Evolutionary conservation across 2,329 filamentous ascomycete genomes (phyloP), one percentile per base, ranked within the genome.

Genomic region (Microdochium paspali): DNA sequence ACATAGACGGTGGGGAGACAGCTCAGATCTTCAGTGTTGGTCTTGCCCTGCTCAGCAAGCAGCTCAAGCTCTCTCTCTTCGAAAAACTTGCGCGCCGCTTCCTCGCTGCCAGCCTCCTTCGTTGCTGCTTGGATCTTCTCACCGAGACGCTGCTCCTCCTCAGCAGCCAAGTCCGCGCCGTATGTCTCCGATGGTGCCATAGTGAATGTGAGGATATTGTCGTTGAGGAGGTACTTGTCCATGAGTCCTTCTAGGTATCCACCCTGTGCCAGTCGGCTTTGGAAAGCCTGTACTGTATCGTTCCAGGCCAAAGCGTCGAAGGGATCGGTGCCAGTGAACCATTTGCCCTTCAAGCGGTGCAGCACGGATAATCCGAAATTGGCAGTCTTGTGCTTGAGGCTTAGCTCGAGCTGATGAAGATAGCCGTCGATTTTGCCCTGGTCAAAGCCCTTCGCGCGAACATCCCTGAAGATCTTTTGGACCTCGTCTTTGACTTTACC

Each of bases 321-420:
- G 0, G 93, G 91, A 62, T 97, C 88, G 3, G 90, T 82, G 4
- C 91, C 93, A 49, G 93, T 94, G 67, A 98, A 97, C 93, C 93
- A 98, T 50, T 86, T 84, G 2, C 89, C 85, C 61, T 95, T 87
- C 7, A 96, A 75, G 39, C 91, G 82, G 56, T 95, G 88, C 66
- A 98, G 80, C 46, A 97, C 79, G 18, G 84, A 84, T 75, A 96
- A 88, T 13, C 93, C 93, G 61, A 98, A 98, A 58, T 86, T 90
- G 47, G 93, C 88, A 1, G 90, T 96, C 73, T 97, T 97, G 70
- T 98, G 90, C 68, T 96, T 96, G 44, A 97, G 70, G 0, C 84
- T 78, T n/a, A 98, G 76, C 62, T 98, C 93, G 3, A 97, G 70
- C 64, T 97, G 91, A 64, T 98, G 93, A 47, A 98, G 75, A 53